phyloP scores from a whole-genome alignment of 176 grass and related monocot genomes.

The Cenchrus americanus region DNA sequence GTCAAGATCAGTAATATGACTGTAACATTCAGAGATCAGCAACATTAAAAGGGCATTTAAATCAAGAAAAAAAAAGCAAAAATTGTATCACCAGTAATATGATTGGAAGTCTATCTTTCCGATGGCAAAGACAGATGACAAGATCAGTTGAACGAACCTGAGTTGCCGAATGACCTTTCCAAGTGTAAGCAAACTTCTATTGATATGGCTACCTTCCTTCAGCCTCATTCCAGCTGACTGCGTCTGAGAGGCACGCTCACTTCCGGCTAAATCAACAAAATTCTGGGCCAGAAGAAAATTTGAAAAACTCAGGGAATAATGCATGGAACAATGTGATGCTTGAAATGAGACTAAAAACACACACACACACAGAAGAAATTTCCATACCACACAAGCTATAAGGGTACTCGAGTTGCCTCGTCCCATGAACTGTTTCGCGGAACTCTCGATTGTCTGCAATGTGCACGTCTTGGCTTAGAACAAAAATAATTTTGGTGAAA shows the following conservation, averaged over 20 bases:
- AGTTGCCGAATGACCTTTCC: constrained; percentile 96
- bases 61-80: neutral
- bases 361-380: neutral
- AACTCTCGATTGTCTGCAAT: constrained; percentile 76
- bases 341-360: neutral
- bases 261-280: constrained; percentile 96
- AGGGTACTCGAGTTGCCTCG: constrained; percentile 71
- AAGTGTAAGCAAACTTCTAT: constrained; percentile 85
- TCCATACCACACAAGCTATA: constrained; percentile 74
- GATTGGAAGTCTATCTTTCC: neutral
- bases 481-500: neutral
- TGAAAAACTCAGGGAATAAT: constrained; percentile 18
- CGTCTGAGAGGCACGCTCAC: constrained; percentile 88
- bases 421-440: constrained; percentile 53
- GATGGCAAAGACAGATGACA: neutral
- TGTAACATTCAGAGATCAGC: neutral
- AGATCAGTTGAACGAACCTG: constrained; percentile 57
- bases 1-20: neutral
- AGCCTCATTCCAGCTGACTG: constrained; percentile 64
- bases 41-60: neutral
- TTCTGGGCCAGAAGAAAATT: constrained; percentile 52
- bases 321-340: neutral
- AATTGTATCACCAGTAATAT: neutral
- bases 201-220: constrained; percentile 96
- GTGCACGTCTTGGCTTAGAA: constrained; percentile 31